Evolutionary conservation across 202 grass and related monocot species (phyloP).

Genomic region (Panicum virgatum): DNA sequence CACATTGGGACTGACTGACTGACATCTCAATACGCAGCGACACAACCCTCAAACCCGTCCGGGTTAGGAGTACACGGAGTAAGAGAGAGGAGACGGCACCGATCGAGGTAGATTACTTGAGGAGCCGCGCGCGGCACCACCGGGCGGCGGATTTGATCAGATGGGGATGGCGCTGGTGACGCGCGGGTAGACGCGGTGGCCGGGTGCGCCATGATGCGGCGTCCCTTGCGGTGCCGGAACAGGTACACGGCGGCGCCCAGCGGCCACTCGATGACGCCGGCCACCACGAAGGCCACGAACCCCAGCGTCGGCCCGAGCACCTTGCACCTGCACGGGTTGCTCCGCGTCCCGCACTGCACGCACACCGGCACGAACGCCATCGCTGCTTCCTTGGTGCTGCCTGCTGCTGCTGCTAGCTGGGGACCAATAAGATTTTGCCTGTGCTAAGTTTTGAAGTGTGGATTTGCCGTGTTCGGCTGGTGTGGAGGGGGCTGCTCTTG

Average conservation of each 20-base stretch:
- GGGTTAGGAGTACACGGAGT: too few relatives aligned
- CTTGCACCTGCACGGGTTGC: constrained; percentile 94
- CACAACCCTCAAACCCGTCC: too few relatives aligned
- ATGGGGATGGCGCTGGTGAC: constrained; percentile 60
- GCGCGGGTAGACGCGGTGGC: constrained; percentile 67
- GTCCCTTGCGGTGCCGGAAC: too few relatives aligned
- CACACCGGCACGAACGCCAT: constrained; percentile 49
- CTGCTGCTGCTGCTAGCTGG: not conserved
- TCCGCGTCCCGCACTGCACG: constrained; percentile 82
- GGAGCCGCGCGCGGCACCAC: too few relatives aligned
- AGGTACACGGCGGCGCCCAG: too few relatives aligned
- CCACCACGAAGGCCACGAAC: constrained; percentile 71
- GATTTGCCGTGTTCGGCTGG: too few relatives aligned
- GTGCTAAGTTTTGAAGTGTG: too few relatives aligned
- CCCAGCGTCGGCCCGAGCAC: constrained; percentile 83
- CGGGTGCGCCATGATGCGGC: constrained; percentile 92
- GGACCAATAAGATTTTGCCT: not conserved
- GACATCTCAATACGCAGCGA: not conserved
- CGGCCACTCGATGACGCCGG: constrained; percentile 78
- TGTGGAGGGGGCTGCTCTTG: too few relatives aligned
- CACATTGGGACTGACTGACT: not conserved
- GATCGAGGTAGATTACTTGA: too few relatives aligned
- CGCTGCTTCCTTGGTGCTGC: too few relatives aligned
- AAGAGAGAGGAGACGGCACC: not conserved
- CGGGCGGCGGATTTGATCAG: too few relatives aligned